These are phyloP conservation scores for Dioscorea alata DNA, from an alignment of 106 monocot species.

Conservation along the genomic window DNA sequence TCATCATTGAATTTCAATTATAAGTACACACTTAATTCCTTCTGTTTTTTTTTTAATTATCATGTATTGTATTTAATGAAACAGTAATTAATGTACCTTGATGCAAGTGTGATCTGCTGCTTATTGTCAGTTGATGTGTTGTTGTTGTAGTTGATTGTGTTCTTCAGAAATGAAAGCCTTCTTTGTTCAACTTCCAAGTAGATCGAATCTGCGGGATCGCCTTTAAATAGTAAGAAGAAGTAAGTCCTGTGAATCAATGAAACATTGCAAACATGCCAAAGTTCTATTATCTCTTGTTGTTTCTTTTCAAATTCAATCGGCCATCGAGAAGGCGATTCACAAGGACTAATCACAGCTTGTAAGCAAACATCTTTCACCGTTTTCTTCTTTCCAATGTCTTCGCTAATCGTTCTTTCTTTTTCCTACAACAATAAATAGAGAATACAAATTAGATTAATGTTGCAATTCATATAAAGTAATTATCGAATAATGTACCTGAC, in stretches of 20 bases:
- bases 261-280: constrained; percentile 86
- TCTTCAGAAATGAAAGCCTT: constrained; percentile 66
- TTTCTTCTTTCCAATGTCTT: constrained; percentile 17
- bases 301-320: constrained; percentile 58
- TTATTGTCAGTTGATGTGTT: constrained; percentile 7
- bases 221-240: constrained; percentile 90
- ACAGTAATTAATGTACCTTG: constrained; percentile 33
- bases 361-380: constrained; percentile 29
- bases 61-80: neutral
- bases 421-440: constrained; percentile 16
- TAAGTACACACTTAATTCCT: neutral
- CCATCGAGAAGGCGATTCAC: constrained; percentile 44
- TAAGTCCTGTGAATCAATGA: constrained; percentile 77
- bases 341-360: constrained; percentile 18
- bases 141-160: constrained; percentile 7
- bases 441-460: too few species aligned
- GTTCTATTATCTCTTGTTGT: constrained; percentile 60
- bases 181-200: constrained; percentile 89
- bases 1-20: neutral
- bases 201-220: constrained; percentile 67
- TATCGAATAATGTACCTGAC: neutral
- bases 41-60: neutral
- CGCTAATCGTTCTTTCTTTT: neutral
- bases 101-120: constrained; percentile 13
- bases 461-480: too few species aligned